Evolutionary conservation across 768 basidiomycete genomes (phyloP).

Genomic region (Strobilomyces echinocephalus): DNA sequence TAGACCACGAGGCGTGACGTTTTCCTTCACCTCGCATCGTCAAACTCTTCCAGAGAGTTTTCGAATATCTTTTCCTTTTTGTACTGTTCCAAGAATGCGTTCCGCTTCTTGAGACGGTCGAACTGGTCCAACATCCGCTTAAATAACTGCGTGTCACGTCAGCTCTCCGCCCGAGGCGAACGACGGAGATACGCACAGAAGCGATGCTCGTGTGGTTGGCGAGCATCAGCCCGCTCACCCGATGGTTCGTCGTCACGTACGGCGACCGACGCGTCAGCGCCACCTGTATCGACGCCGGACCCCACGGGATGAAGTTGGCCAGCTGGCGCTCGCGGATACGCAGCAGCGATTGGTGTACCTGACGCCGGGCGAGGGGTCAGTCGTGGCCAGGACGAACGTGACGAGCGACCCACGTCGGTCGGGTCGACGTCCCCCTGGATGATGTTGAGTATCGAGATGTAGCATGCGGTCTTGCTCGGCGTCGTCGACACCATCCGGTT

Average conservation of each 20-base stretch:
- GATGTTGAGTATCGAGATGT: slow-evolving; percentile 96
- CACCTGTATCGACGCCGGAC: slow-evolving; percentile 96
- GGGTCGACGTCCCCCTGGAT: slow-evolving; percentile 99
- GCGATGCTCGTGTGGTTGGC: slow-evolving; percentile 99
- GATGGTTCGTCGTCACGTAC: slow-evolving; percentile 82
- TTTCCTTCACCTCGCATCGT: slow-evolving; percentile 78
- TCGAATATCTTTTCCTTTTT: slow-evolving; percentile 96
- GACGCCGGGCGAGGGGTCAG: neutral
- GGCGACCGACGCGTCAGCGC: slow-evolving; percentile 89
- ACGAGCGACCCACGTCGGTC: slow-evolving; percentile 62
- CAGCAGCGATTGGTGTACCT: slow-evolving; percentile 97
- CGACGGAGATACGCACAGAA: slow-evolving; percentile 53
- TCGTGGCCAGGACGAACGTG: neutral
- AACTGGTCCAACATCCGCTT: slow-evolving; percentile 96
- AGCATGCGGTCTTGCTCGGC: slow-evolving; percentile 90
- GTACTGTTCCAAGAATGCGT: slow-evolving; percentile 96
- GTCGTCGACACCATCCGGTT: slow-evolving; percentile 96
- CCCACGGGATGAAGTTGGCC: slow-evolving; percentile 99
- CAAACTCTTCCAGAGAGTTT: slow-evolving; percentile 91
- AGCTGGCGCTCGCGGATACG: slow-evolving; percentile 95
- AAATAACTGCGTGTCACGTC: slow-evolving; percentile 65
- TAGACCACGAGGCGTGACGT: neutral
- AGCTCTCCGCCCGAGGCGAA: neutral
- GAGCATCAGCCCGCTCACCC: slow-evolving; percentile 96
- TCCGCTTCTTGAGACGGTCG: slow-evolving; percentile 77